Evolutionary conservation across 768 basidiomycete genomes (phyloP).

Genomic region (Termitomyces eurrhizus): DNA sequence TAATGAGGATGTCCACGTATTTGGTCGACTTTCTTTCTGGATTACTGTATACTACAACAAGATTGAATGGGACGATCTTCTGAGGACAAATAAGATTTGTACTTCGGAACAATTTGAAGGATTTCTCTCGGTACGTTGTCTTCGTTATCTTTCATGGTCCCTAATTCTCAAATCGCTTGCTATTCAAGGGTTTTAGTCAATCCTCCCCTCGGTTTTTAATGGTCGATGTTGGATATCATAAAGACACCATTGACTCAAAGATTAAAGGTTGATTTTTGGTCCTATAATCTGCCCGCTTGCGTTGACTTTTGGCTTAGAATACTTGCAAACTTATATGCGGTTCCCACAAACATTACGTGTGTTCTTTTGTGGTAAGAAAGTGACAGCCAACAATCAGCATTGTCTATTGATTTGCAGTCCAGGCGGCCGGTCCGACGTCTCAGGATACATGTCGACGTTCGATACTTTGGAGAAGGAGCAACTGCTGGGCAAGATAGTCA

Average conservation of each 20-base stretch:
- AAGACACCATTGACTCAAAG: constrained; percentile 61
- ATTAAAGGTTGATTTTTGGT: constrained; percentile 51
- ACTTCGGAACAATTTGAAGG: constrained; percentile 62
- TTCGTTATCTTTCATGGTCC: not conserved
- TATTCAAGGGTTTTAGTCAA: constrained; percentile 60
- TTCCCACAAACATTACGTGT: constrained; percentile 73
- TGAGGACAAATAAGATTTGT: constrained; percentile 53
- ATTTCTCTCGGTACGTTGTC: constrained; percentile 48
- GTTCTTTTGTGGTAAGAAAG: constrained; percentile 61
- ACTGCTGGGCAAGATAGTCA: constrained; percentile 61
- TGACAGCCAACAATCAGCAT: not conserved
- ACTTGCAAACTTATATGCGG: constrained; percentile 63
- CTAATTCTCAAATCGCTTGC: not conserved
- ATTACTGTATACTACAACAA: constrained; percentile 71
- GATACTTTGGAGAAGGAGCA: constrained; percentile 55
- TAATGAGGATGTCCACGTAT: constrained; percentile 54
- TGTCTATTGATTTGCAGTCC: constrained; percentile 2
- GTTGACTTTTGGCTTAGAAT: constrained; percentile 40
- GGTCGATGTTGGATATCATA: constrained; percentile 65
- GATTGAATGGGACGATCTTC: constrained; percentile 44
- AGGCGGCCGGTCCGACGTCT: constrained; percentile 50
- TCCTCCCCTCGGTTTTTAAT: constrained; percentile 67
- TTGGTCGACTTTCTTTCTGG: constrained; percentile 72
- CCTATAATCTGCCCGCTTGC: not conserved
- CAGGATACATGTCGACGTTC: constrained; percentile 54